These are phyloP conservation scores for Scleromitrula shiraiana DNA, from an alignment of 2,329 filamentous ascomycete genomes.

Conservation along the genomic window DNA sequence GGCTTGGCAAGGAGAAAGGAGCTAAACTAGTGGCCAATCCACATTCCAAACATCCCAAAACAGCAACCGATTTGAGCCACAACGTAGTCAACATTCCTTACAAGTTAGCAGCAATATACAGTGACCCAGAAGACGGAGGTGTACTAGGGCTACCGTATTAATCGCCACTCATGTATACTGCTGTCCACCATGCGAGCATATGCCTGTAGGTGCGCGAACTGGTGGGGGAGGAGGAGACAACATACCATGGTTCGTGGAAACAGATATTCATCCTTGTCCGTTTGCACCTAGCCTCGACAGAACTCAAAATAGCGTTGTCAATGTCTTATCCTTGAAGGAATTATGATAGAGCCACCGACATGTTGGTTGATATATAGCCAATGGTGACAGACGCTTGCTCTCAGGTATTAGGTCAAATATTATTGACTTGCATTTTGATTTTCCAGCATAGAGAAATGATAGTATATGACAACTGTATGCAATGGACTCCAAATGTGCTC, in stretches of 20 bases:
- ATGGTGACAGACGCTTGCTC: not conserved
- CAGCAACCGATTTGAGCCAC: not conserved
- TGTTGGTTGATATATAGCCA: not conserved
- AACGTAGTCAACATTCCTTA: slow-evolving; percentile 6
- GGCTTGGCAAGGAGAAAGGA: not conserved
- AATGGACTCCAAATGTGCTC: slow-evolving; percentile 2
- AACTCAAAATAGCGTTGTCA: slow-evolving; percentile 10
- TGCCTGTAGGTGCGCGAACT: slow-evolving; percentile 21
- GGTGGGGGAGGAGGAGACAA: slow-evolving; percentile 24
- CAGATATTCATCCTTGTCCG: slow-evolving; percentile 17
- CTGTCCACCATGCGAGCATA: not conserved
- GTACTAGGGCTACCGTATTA: not conserved
- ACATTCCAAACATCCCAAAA: slow-evolving; percentile 4
- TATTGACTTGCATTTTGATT: not conserved
- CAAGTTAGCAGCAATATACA: not conserved
- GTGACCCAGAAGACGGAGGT: not conserved
- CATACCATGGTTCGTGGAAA: slow-evolving; percentile 10
- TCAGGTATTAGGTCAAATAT: not conserved
- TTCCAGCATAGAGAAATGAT: not conserved
- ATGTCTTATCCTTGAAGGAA: not conserved
- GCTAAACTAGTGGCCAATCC: not conserved
- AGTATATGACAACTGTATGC: not conserved
- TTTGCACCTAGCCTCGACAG: slow-evolving; percentile 20
- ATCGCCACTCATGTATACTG: not conserved
- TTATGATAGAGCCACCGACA: not conserved